Evolutionary conservation across 208 protist species (phyloP).

Genomic region (Naegleria gruberi): DNA sequence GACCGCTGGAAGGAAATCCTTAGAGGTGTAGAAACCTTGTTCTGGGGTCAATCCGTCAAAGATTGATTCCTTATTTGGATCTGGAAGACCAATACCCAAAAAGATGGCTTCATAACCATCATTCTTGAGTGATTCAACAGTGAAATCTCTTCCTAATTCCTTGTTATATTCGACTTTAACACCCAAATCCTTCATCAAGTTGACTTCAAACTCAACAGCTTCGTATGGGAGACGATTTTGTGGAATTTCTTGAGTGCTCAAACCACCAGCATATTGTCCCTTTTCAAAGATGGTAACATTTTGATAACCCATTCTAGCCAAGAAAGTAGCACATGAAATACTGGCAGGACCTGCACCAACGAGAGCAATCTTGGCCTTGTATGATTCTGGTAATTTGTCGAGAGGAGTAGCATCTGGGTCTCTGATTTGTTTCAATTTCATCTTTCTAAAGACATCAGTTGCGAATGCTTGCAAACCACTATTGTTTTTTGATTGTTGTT

Average conservation of each 20-base stretch:
- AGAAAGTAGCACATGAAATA: constrained; percentile 64
- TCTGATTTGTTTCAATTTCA: constrained; percentile 60
- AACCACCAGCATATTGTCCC: constrained; percentile 55
- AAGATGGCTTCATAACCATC: constrained; percentile 65
- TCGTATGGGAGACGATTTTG: constrained; percentile 63
- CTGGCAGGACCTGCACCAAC: constrained; percentile 67
- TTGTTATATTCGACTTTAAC: constrained; percentile 50
- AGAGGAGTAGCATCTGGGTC: constrained; percentile 46
- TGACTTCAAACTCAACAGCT: constrained; percentile 67
- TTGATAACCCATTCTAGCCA: constrained; percentile 68
- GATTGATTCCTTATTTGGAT: constrained; percentile 42
- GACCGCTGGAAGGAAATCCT: constrained; percentile 62
- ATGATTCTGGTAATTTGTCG: constrained; percentile 48
- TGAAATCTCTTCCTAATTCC: constrained; percentile 50
- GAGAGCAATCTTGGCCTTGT: constrained; percentile 37
- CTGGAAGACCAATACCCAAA: constrained; percentile 62
- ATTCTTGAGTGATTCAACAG: constrained; percentile 55
- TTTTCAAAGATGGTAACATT: constrained; percentile 75
- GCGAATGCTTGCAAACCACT: constrained; percentile 66
- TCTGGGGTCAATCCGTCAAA: constrained; percentile 46
- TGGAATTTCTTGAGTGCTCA: constrained; percentile 62
- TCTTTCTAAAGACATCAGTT: constrained; percentile 57
- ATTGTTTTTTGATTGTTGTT: background rate
- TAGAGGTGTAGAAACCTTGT: constrained; percentile 62
- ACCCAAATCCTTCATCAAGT: constrained; percentile 63